phyloP scores from a whole-genome alignment of 805 yeast species.

The Tetrapisispora iriomotensis region DNA sequence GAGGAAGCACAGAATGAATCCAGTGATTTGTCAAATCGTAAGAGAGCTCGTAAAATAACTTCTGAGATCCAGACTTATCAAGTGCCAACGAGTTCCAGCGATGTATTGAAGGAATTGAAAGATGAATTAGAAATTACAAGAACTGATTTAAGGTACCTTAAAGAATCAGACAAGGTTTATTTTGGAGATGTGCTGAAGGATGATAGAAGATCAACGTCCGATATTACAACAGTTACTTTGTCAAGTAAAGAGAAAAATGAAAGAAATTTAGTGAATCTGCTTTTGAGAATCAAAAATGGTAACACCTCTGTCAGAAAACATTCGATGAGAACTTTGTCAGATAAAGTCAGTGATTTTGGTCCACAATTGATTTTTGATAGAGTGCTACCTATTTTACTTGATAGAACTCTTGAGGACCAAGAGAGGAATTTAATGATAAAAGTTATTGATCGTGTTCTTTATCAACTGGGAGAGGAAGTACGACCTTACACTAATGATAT shows the following conservation, averaged over 20 bases:
- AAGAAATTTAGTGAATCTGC: conserved; percentile 47
- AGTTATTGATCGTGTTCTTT: conserved; percentile 58
- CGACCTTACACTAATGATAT: conserved; percentile 69
- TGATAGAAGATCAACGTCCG: neutral
- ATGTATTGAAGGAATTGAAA: conserved; percentile 23
- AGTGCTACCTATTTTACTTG: conserved; percentile 68
- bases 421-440: conserved; percentile 79
- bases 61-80: conserved; percentile 34
- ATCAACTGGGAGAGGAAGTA: conserved; percentile 52
- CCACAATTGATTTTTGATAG: conserved; percentile 58
- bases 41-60: neutral
- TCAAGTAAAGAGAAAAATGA: conserved; percentile 49
- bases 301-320: conserved; percentile 54
- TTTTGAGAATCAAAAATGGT: conserved; percentile 73
- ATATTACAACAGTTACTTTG: conserved; percentile 24
- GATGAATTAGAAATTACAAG: conserved; percentile 41
- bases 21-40: neutral
- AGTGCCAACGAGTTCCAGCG: conserved; percentile 42
- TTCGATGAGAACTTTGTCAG: conserved; percentile 58
- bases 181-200: conserved; percentile 49
- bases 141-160: conserved; percentile 56
- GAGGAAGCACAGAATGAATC: conserved; percentile 24
- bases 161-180: conserved; percentile 58
- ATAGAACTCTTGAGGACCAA: conserved; percentile 61
- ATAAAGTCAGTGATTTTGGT: conserved; percentile 55